These are phyloP conservation scores for Candida argentea DNA, from an alignment of 805 yeast genomes.

Conservation along the genomic window DNA sequence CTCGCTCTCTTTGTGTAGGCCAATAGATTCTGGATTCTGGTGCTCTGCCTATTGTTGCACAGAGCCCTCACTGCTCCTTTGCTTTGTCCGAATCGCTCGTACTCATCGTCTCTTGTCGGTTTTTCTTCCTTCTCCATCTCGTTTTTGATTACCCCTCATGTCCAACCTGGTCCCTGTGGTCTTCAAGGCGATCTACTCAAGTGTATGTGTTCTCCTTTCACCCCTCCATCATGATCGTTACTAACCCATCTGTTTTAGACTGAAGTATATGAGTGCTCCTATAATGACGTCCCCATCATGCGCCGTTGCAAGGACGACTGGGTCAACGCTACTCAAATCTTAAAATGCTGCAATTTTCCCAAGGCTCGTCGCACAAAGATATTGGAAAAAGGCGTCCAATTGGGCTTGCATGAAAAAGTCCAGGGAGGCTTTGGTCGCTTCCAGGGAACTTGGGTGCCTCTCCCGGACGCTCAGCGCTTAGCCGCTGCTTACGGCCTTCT, in stretches of 20 bases:
- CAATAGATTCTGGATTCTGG: too few species aligned
- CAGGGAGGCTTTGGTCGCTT: slow-evolving; percentile 97
- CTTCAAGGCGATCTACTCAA: slow-evolving; percentile 37
- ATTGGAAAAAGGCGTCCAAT: slow-evolving; percentile 87
- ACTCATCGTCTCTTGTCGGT: too few species aligned
- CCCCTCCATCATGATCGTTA: slow-evolving; percentile 1
- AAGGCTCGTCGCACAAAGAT: slow-evolving; percentile 90
- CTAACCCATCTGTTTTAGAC: slow-evolving; percentile 15
- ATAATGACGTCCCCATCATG: slow-evolving; percentile 72
- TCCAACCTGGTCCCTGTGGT: slow-evolving; percentile 6
- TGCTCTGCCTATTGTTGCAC: too few species aligned
- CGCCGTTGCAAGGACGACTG: slow-evolving; percentile 85
- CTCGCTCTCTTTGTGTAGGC: too few species aligned
- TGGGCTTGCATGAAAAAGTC: slow-evolving; percentile 81
- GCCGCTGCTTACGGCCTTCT: slow-evolving; percentile 31
- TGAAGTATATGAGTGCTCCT: slow-evolving; percentile 64
- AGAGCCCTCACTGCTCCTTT: too few species aligned
- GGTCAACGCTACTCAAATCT: slow-evolving; percentile 94
- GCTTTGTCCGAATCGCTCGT: too few species aligned
- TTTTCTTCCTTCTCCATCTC: too few species aligned
- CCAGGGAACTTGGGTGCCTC: slow-evolving; percentile 96
- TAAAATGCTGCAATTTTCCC: slow-evolving; percentile 89
- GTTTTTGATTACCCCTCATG: too few species aligned
- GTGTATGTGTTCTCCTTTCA: slow-evolving; percentile 20
- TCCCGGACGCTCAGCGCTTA: slow-evolving; percentile 50